Percentiles rank a stretch among this genome's conserved stretches.
These are phyloP conservation scores for Xylariales sp. DNA, from an alignment of 2,329 filamentous ascomycete species.

Conservation along the genomic window DNA sequence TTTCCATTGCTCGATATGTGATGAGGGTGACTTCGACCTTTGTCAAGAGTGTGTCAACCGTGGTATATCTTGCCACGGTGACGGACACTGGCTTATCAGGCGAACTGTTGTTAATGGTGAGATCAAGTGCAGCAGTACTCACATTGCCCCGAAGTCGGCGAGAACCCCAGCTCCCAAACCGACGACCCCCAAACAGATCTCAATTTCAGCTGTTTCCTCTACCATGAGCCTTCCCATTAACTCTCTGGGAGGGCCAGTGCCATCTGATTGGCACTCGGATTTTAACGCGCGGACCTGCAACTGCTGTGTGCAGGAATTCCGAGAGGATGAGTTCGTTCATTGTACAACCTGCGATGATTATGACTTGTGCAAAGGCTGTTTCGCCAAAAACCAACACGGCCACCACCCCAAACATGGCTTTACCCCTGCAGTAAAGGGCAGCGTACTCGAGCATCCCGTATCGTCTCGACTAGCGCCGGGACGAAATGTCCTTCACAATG, in stretches of 20 bases:
- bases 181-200: not conserved
- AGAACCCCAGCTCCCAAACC: conserved; percentile 41
- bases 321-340: conserved; percentile 84
- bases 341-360: conserved; percentile 89
- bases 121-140: conserved; percentile 86
- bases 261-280: conserved; percentile 30
- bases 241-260: conserved; percentile 23
- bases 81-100: conserved; percentile 94
- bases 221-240: conserved; percentile 39
- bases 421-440: conserved; percentile 72
- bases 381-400: conserved; percentile 80
- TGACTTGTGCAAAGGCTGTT: conserved; percentile 89
- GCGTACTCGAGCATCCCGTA: conserved; percentile 70
- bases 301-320: conserved; percentile 73
- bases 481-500: conserved; percentile 83
- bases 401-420: conserved; percentile 93
- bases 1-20: conserved; percentile 94
- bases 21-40: conserved; percentile 93
- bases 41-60: conserved; percentile 82
- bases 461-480: conserved; percentile 79
- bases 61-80: conserved; percentile 81
- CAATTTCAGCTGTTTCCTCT: not conserved
- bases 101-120: conserved; percentile 81
- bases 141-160: conserved; percentile 75
- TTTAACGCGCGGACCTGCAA: conserved; percentile 72